phyloP scores from a whole-genome alignment of 345 rosid genomes.

The Kandelia obovata region DNA sequence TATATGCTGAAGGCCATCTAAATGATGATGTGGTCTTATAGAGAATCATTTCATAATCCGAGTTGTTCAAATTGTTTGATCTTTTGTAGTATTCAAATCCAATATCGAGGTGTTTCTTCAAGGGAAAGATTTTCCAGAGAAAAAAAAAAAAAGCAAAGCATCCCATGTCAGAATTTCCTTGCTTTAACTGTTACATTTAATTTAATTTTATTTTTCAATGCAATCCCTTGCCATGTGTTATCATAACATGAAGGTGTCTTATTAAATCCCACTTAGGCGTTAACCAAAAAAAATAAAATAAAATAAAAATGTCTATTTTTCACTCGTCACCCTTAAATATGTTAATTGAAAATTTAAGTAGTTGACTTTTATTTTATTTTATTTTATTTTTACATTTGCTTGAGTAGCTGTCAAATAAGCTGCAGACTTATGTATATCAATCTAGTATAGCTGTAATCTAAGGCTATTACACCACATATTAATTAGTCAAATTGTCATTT shows the following conservation, averaged over 20 bases:
- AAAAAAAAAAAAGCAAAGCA: not conserved
- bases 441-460: too few relatives aligned
- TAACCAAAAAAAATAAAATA: not conserved
- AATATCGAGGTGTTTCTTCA: not conserved
- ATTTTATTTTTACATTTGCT: not conserved
- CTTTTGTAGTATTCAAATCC: too few relatives aligned
- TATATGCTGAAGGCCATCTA: too few relatives aligned
- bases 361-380: slow-evolving; percentile 14
- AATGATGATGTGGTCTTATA: too few relatives aligned
- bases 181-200: slow-evolving; percentile 33
- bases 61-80: too few relatives aligned
- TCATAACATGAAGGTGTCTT: slow-evolving; percentile 13
- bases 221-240: not conserved
- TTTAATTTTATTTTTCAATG: not conserved
- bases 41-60: too few relatives aligned
- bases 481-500: too few relatives aligned
- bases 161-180: not conserved
- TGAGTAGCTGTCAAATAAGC: not conserved
- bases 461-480: too few relatives aligned
- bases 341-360: slow-evolving; percentile 30
- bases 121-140: not conserved
- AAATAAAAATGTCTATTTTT: slow-evolving; percentile 11
- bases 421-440: too few relatives aligned
- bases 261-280: slow-evolving; percentile 1
- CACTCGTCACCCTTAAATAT: slow-evolving; percentile 27